Base-by-base conservation (phyloP, 352 stramenopile genomes). In the Phytophthora pistaciae region DNA sequence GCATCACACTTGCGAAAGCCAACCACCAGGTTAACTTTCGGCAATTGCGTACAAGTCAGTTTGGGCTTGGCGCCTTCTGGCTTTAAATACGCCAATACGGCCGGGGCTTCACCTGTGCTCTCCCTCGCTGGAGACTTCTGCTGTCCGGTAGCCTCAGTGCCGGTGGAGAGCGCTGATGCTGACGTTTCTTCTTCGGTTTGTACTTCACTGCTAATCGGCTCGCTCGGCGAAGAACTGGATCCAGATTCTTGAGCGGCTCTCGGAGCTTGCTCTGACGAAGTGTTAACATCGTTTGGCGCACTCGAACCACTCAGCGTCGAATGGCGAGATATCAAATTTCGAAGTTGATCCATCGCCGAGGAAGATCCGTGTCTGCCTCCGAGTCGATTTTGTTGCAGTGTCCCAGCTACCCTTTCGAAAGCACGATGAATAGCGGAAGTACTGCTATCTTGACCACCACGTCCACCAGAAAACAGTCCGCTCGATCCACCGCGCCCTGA, bases 321-420 rank as follows among this genome's bases (percentile, higher is more conserved):
- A n/a, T 69, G 73, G 40, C 72, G 77, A 11, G 79, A 84, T 58
- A 87, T 78, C 44, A 87, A 60, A 44, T 85, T 87, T 8, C 85
- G 80, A 33, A 92, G 55, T 49, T 92, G 83, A 36, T 88, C 82
- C 60, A 92, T 82, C 9, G 78, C 59, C 5, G 72, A 53, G 52
- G 63, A 50, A 52, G 74, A 82, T 10, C 59, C 64, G 27, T 57
- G 33, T 36, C 56, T 44, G 4, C 60, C 58, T 67, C 52, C 67
- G 21, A 75, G 20, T 62, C 61, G 69, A 65, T 33, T 66, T 57
- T 78, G 74, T 16, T 79, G 66, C 46, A 87, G 50, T 21, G 79
- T 77, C 27, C 73, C 78, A 55, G 80, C 67, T 23, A 82, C 78
- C 54, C 79, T 78, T 61, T 82, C 76, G 66, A 88, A 83, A 1